phyloP scores from a whole-genome alignment of 75 land plant genomes.

The Adiantum capillusveneris region DNA sequence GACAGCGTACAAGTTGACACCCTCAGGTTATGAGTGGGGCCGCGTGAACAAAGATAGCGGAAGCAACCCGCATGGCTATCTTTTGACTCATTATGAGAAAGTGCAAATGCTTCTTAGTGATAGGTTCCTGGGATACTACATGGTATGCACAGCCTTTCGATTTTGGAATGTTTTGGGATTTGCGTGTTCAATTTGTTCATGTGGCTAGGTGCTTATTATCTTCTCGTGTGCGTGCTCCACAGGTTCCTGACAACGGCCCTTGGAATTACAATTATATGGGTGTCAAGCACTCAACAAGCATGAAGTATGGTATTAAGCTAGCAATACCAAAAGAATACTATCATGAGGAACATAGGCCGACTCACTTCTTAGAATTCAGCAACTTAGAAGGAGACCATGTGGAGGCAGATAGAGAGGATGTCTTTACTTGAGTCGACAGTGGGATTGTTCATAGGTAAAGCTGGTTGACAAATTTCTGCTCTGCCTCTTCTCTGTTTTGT shows the following conservation, averaged over 20 bases:
- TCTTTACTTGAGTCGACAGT: constrained; percentile 57
- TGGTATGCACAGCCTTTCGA: too few relatives aligned
- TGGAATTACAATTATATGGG: constrained; percentile 99
- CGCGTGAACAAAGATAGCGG: constrained; percentile 92
- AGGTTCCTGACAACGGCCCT: constrained; percentile 96
- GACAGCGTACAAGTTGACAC: constrained; percentile 98
- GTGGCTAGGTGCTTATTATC: too few relatives aligned
- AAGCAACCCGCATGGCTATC: constrained; percentile 97
- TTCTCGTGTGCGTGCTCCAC: constrained; percentile 1
- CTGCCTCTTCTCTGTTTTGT: too few relatives aligned
- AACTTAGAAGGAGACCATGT: constrained; percentile 80
- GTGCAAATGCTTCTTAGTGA: constrained; percentile 99
- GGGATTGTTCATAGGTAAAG: too few relatives aligned
- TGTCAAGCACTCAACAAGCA: constrained; percentile 85
- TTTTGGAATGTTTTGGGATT: too few relatives aligned
- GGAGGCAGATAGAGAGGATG: constrained; percentile 88
- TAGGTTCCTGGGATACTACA: constrained; percentile 96
- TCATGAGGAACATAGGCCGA: constrained; percentile 95
- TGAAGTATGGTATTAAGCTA: constrained; percentile 90
- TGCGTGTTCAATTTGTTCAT: too few relatives aligned
- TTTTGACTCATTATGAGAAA: constrained; percentile 98
- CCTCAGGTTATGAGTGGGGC: constrained; percentile 98
- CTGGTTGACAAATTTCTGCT: too few relatives aligned
- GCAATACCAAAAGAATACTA: constrained; percentile 86
- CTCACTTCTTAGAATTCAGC: constrained; percentile 95